Percentiles rank a stretch among this genome's conserved stretches.
Conservation (phyloP, 306 rosid genomes). For the Comarum palustre region DNA sequence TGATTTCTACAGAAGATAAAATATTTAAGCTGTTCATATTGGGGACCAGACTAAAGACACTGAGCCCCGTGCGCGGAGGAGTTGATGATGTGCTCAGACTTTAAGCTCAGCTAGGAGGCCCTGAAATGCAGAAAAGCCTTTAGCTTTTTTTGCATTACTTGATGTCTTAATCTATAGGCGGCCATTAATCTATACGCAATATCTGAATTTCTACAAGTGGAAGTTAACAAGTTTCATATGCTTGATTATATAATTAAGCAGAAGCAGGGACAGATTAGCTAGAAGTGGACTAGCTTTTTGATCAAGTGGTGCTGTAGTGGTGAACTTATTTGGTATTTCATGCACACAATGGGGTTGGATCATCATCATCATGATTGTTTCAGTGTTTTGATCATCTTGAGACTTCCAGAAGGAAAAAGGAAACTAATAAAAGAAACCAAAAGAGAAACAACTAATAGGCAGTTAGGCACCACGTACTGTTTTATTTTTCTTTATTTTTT, state of each 20-base stretch:
- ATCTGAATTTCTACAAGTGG: not conserved
- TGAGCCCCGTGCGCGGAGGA: constrained; percentile 22
- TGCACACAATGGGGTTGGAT: not conserved
- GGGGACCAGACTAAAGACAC: constrained; percentile 15
- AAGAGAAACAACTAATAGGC: not conserved
- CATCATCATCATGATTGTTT: constrained; percentile 6
- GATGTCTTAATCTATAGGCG: not conserved
- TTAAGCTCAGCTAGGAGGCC: not conserved
- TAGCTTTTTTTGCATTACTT: not conserved
- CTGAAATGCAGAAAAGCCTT: constrained; percentile 10
- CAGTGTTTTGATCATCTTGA: constrained; percentile 4
- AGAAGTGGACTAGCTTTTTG: constrained; percentile 9
- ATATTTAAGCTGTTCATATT: not conserved
- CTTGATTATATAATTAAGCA: not conserved
- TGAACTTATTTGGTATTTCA: constrained; percentile 17
- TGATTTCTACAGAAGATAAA: not conserved
- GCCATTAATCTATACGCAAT: constrained; percentile 4
- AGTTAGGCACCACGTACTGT: not conserved
- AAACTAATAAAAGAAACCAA: not conserved
- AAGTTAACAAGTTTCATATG: not conserved
- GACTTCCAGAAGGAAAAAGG: constrained; percentile 2
- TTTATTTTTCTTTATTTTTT: not conserved
- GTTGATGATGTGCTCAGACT: not conserved
- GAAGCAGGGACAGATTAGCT: not conserved
- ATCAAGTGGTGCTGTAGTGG: constrained; percentile 10